Conservation (phyloP, 768 basidiomycete genomes). For the Mycena belliarum region DNA sequence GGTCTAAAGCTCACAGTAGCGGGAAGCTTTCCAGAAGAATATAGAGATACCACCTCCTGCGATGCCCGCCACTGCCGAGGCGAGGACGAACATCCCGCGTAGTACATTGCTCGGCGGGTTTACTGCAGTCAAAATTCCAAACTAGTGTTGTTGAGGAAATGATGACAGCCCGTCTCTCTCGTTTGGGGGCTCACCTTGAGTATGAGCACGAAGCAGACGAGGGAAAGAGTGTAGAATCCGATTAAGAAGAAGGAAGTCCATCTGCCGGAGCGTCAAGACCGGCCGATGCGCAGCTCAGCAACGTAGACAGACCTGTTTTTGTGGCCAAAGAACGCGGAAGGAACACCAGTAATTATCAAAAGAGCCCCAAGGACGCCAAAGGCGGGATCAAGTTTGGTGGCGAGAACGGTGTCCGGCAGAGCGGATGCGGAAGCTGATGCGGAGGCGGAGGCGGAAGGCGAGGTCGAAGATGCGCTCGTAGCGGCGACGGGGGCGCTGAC, state of each 20-base stretch:
- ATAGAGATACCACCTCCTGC: constrained; percentile 85
- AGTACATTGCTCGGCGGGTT: constrained; percentile 78
- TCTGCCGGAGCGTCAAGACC: constrained; percentile 2
- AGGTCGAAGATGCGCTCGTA: constrained; percentile 35
- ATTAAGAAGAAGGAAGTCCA: constrained; percentile 95
- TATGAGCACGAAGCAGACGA: constrained; percentile 86
- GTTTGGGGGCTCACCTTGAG: constrained; percentile 42
- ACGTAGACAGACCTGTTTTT: constrained; percentile 71
- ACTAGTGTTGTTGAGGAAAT: constrained; percentile 29
- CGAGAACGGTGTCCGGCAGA: constrained; percentile 44
- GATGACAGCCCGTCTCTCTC: not conserved
- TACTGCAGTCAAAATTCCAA: constrained; percentile 82
- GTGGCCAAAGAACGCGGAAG: constrained; percentile 89
- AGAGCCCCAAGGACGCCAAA: constrained; percentile 89
- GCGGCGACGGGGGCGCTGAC: constrained; percentile 53
- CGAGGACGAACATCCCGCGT: constrained; percentile 88
- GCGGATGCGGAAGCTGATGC: constrained; percentile 52
- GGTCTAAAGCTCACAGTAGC: constrained; percentile 52
- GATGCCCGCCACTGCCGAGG: constrained; percentile 76
- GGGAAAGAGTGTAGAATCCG: constrained; percentile 85
- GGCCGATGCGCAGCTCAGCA: not conserved
- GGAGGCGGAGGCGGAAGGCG: constrained; percentile 41
- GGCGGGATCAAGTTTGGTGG: constrained; percentile 78
- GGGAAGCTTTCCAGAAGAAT: constrained; percentile 90
- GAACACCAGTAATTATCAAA: constrained; percentile 86